These are phyloP conservation scores for Magnusiomyces sp. DNA, from an alignment of 1,139 yeast species.

Conservation along the genomic window DNA sequence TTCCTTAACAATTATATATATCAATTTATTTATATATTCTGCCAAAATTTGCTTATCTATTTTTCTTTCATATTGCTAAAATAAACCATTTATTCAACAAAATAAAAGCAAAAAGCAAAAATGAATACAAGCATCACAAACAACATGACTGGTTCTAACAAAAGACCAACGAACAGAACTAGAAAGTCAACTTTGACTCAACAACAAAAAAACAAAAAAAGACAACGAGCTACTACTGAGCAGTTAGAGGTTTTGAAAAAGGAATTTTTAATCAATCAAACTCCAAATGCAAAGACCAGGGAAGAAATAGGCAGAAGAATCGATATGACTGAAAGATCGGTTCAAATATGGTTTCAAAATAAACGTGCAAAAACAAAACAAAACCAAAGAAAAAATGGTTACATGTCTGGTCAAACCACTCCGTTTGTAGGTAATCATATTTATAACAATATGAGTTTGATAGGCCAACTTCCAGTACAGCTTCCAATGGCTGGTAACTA, in stretches of 20 bases:
- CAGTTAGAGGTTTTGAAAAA: slow-evolving; percentile 59
- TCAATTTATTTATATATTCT: neutral
- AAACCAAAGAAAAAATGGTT: slow-evolving; percentile 12
- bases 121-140: neutral
- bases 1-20: neutral
- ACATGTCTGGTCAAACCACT: neutral
- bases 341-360: slow-evolving; percentile 93
- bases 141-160: neutral
- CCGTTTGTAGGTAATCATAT: neutral
- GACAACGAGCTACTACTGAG: slow-evolving; percentile 67
- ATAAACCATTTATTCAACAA: neutral
- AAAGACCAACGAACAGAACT: slow-evolving; percentile 4
- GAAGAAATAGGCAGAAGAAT: slow-evolving; percentile 66
- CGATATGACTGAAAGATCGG: slow-evolving; percentile 86
- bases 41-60: neutral
- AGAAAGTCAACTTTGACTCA: slow-evolving; percentile 32
- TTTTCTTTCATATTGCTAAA: neutral
- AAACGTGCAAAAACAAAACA: slow-evolving; percentile 74
- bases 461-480: neutral
- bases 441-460: neutral
- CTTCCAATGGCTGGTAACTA: neutral
- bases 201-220: slow-evolving; percentile 34
- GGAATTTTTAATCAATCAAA: slow-evolving; percentile 64
- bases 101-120: neutral
- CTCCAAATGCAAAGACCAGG: slow-evolving; percentile 42